phyloP scores from a whole-genome alignment of 257 asterid species.

The Capsicum rhomboideum region DNA sequence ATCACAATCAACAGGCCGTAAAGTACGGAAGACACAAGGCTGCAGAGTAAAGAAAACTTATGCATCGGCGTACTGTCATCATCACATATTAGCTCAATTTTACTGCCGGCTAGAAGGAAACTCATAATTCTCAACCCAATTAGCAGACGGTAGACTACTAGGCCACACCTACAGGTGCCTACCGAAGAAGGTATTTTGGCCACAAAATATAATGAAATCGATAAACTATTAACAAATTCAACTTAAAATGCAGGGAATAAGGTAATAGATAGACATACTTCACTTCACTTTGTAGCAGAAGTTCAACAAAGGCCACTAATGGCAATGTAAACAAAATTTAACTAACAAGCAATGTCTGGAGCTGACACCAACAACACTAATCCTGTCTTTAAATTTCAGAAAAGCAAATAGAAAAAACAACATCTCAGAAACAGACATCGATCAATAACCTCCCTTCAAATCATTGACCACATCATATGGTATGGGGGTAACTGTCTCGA shows the following conservation, averaged over 20 bases:
- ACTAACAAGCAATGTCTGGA: not conserved
- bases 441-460: slow-evolving; percentile 84
- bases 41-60: too few relatives aligned
- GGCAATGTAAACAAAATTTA: not conserved
- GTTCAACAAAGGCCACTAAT: not conserved
- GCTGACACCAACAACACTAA: not conserved
- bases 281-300: not conserved
- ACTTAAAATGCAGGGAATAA: not conserved
- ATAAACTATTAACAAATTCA: not conserved
- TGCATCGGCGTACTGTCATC: too few relatives aligned
- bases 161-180: too few relatives aligned
- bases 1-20: too few relatives aligned
- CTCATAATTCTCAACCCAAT: not conserved
- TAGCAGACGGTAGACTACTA: too few relatives aligned
- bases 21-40: too few relatives aligned
- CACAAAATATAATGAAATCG: not conserved
- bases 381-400: not conserved
- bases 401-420: not conserved
- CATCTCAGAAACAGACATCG: not conserved
- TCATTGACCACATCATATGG: slow-evolving; percentile 93
- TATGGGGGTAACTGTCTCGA: slow-evolving; percentile 85
- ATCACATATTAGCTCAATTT: too few relatives aligned
- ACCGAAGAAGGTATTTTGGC: too few relatives aligned
- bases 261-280: not conserved
- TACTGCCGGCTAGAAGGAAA: too few relatives aligned